phyloP scores from a whole-genome alignment of 2,329 filamentous ascomycete species.

The Fusarium subglutinans region DNA sequence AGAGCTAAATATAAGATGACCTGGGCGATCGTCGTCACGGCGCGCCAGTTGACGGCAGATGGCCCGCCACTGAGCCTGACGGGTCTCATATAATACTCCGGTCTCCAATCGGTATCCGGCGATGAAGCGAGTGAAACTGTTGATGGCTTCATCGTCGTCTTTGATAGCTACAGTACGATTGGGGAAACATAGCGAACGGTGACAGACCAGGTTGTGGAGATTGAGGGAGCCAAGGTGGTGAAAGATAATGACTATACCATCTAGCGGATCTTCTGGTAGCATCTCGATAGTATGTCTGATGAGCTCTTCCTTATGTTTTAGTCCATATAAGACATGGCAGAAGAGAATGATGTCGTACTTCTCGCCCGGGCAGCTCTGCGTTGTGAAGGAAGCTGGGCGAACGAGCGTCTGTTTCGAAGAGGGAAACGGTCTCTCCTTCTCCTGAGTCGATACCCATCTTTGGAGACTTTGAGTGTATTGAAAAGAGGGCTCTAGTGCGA shows the following conservation, averaged over 20 bases:
- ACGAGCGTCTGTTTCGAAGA: slow-evolving; percentile 49
- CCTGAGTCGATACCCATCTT: slow-evolving; percentile 50
- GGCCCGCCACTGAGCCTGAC: slow-evolving; percentile 57
- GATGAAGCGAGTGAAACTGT: slow-evolving; percentile 63
- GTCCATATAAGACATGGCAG: slow-evolving; percentile 72
- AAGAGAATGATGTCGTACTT: slow-evolving; percentile 67
- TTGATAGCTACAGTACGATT: slow-evolving; percentile 54
- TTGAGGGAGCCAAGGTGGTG: slow-evolving; percentile 59
- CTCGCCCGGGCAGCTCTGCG: slow-evolving; percentile 44
- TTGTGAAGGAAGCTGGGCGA: slow-evolving; percentile 50
- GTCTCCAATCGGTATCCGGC: slow-evolving; percentile 55
- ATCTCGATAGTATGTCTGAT: slow-evolving; percentile 59
- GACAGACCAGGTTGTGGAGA: slow-evolving; percentile 59
- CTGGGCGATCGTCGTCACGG: slow-evolving; percentile 48
- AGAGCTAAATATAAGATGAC: slow-evolving; percentile 57
- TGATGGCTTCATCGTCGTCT: slow-evolving; percentile 56
- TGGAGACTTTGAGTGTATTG: slow-evolving; percentile 57
- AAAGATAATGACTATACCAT: slow-evolving; percentile 62
- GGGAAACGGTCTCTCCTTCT: slow-evolving; percentile 51
- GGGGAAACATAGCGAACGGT: slow-evolving; percentile 58
- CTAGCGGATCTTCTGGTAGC: slow-evolving; percentile 52
- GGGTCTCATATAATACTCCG: slow-evolving; percentile 40
- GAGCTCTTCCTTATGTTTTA: slow-evolving; percentile 57
- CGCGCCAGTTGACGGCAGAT: slow-evolving; percentile 60
- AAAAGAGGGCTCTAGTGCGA: slow-evolving; percentile 62